phyloP scores from a whole-genome alignment of 1,139 yeast genomes.

The Saccharomycopsis hybrid region DNA sequence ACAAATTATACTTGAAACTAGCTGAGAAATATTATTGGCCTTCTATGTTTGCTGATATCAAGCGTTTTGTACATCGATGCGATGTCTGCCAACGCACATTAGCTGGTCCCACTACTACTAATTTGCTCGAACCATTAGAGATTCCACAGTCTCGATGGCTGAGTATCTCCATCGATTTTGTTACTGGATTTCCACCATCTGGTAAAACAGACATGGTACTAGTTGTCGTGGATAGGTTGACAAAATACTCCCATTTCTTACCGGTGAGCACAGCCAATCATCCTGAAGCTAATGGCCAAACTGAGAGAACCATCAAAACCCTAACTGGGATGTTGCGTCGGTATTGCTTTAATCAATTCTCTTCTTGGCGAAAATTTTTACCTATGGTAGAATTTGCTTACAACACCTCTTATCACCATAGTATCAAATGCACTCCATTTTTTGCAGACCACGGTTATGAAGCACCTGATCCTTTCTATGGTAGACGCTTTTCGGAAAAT shows the following conservation, averaged over 20 bases:
- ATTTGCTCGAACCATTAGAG: neutral
- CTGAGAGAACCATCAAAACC: neutral
- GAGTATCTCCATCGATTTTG: neutral
- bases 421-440: conserved; percentile 1
- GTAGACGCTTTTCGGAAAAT: neutral
- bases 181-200: neutral
- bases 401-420: neutral
- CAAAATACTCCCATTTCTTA: neutral
- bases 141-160: neutral
- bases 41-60: neutral
- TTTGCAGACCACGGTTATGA: neutral
- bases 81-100: neutral
- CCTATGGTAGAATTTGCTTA: neutral
- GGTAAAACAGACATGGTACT: neutral
- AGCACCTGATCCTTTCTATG: neutral
- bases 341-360: neutral
- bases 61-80: neutral
- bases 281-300: conserved; percentile 1
- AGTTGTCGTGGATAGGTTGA: neutral
- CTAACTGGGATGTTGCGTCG: neutral
- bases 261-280: neutral
- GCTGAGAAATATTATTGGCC: neutral
- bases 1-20: no score
- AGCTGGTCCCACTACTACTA: neutral
- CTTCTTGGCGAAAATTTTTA: neutral